A percentile compares a stretch with the other conserved stretches of the same genome.
These are phyloP conservation scores for Annulohypoxylon moriforme DNA, from an alignment of 495 filamentous ascomycete species.

Conservation along the genomic window DNA sequence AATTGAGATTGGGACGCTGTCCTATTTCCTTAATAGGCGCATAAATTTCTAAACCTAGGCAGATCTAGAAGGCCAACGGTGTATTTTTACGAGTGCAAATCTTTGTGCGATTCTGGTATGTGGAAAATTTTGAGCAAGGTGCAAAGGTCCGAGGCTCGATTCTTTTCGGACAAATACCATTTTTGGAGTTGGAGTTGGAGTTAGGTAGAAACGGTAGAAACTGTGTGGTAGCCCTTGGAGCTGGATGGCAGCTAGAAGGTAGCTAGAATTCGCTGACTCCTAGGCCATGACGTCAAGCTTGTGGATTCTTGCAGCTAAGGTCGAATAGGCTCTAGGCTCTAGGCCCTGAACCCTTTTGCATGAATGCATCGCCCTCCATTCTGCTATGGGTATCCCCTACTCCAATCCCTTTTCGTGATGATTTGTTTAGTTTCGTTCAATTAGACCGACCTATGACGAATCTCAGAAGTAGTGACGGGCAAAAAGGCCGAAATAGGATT, in stretches of 20 bases:
- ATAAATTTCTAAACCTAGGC: neutral
- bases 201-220: neutral
- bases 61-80: neutral
- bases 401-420: slow-evolving; percentile 22
- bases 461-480: slow-evolving; percentile 36
- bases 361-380: slow-evolving; percentile 23
- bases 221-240: neutral
- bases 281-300: slow-evolving; percentile 36
- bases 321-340: slow-evolving; percentile 30
- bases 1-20: neutral
- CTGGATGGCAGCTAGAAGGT: neutral
- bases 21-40: slow-evolving; percentile 5
- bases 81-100: neutral
- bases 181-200: slow-evolving; percentile 10
- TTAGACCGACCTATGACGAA: slow-evolving; percentile 12
- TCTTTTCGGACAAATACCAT: neutral
- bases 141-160: neutral
- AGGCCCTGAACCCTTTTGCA: slow-evolving; percentile 10
- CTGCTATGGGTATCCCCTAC: slow-evolving; percentile 7
- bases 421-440: slow-evolving; percentile 3
- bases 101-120: neutral
- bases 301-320: slow-evolving; percentile 37
- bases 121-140: neutral
- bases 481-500: slow-evolving; percentile 35
- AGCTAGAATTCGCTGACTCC: slow-evolving; percentile 15